Percentiles rank a stretch among this genome's conserved stretches.
Conservation (phyloP, 208 protist species). For the Trypanosoma melophagium region DNA sequence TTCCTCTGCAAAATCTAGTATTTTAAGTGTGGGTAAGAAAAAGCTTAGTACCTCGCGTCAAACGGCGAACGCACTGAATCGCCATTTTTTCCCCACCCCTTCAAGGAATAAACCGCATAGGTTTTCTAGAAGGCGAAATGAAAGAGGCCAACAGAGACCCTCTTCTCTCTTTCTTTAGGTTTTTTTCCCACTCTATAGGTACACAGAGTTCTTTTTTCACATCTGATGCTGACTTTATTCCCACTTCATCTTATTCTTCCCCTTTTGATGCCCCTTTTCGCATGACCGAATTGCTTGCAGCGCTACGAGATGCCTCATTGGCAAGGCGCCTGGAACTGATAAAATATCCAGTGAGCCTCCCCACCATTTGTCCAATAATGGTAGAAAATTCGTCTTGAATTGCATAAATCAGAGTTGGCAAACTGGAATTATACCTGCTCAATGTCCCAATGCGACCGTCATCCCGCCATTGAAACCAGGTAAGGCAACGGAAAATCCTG, state of each 20-base stretch:
- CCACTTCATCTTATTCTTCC: too few relatives aligned
- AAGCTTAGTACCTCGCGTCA: too few relatives aligned
- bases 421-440: too few relatives aligned
- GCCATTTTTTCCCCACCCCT: too few relatives aligned
- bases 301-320: background rate
- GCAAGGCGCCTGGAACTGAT: constrained; percentile 9
- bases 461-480: constrained; percentile 1
- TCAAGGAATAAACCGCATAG: too few relatives aligned
- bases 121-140: too few relatives aligned
- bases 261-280: constrained; percentile 5
- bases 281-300: constrained; percentile 5
- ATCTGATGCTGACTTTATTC: too few relatives aligned
- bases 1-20: background rate
- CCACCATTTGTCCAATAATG: background rate
- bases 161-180: too few relatives aligned
- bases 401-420: constrained; percentile 6
- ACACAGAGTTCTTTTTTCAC: too few relatives aligned
- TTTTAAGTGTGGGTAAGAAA: background rate
- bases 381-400: background rate
- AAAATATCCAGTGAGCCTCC: constrained; percentile 1
- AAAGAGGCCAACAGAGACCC: too few relatives aligned
- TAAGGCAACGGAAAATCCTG: background rate
- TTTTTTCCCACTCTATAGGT: too few relatives aligned
- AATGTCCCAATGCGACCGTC: background rate
- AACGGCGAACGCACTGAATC: too few relatives aligned